Base-by-base conservation (phyloP, 2,329 filamentous ascomycete species). In the Ophiostoma ulmi region DNA sequence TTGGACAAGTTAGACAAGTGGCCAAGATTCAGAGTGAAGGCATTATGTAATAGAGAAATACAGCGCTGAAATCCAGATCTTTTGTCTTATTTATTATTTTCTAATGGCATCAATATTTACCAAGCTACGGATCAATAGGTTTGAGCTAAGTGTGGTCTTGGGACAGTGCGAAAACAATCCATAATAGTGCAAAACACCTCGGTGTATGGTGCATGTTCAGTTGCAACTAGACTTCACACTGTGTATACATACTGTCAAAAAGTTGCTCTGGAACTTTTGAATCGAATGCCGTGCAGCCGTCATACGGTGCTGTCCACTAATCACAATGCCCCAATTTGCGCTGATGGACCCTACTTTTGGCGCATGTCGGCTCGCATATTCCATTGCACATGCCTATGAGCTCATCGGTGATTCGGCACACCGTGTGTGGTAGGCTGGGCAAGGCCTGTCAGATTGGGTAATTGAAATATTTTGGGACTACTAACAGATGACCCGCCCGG, bases 1-100 rank as follows among this genome's bases (percentile, higher is more conserved):
- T 84, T 2, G 73, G 71, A 1, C 8, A 69, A 7, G 10, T 3
- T 39, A 13, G 38, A 3, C 38, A 39, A 39, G 76, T 84, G 2
- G 71, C 1, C 7, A 68, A 7, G 20, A 48, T 48, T 20, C 13
- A 48, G 44, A 58, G 10, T 58, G 10, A 26, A 31, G n/a, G 52
- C 17, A 58, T 22, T 10, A 13, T 22, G 22, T 14, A 58, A 58
- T 26, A 58, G 4, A 48, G 38, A 1, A 31, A n/a, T n/a, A 48
- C 5, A 48, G 44, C 44, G 17, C 17, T 48, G 5, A 20, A 20
- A 20, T 20, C n/a, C 2, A 6, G 8, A 5, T 20, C 5, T 17
- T 44, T 48, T 8, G 17, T 20, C 17, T 8, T n/a, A 48, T n/a
- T 17, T 20, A 20, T 8, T n/a, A 48, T n/a, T 48, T 17, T 48